Conservation (phyloP, 768 basidiomycete genomes). For the Suillus decipiens region DNA sequence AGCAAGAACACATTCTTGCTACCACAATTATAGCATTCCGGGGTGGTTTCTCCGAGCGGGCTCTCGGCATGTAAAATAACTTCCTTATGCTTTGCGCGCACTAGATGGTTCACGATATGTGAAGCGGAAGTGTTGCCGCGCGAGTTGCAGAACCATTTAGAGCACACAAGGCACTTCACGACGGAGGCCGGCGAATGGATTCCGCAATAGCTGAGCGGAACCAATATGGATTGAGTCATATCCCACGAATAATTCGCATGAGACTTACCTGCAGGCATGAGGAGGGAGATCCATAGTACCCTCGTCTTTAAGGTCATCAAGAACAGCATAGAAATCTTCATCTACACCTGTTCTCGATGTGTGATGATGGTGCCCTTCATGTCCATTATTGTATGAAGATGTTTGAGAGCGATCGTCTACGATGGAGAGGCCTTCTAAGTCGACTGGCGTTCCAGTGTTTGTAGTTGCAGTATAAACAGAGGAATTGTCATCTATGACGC, state of each 20-base stretch:
- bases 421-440: conserved; percentile 68
- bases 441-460: conserved; percentile 55
- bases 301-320: conserved; percentile 89
- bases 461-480: conserved; percentile 80
- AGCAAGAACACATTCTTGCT: conserved; percentile 99
- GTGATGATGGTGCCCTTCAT: conserved; percentile 31
- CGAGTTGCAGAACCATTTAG: conserved; percentile 99
- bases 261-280: conserved; percentile 90
- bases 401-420: conserved; percentile 58
- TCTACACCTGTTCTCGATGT: conserved; percentile 46
- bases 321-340: conserved; percentile 87
- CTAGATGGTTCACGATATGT: conserved; percentile 98
- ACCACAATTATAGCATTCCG: conserved; percentile 99
- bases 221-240: conserved; percentile 9
- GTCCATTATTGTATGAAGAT: conserved; percentile 37
- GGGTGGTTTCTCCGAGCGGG: conserved; percentile 94
- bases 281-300: conserved; percentile 76
- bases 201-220: conserved; percentile 80
- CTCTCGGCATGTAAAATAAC: conserved; percentile 95
- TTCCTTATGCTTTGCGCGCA: conserved; percentile 99
- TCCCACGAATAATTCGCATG: conserved; percentile 3
- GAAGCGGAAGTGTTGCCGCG: conserved; percentile 97
- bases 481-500: conserved; percentile 77
- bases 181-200: conserved; percentile 97
- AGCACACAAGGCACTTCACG: conserved; percentile 90